Base-by-base conservation (phyloP, 1,284 basidiomycete species). In the Apiotrichum gamsii region DNA sequence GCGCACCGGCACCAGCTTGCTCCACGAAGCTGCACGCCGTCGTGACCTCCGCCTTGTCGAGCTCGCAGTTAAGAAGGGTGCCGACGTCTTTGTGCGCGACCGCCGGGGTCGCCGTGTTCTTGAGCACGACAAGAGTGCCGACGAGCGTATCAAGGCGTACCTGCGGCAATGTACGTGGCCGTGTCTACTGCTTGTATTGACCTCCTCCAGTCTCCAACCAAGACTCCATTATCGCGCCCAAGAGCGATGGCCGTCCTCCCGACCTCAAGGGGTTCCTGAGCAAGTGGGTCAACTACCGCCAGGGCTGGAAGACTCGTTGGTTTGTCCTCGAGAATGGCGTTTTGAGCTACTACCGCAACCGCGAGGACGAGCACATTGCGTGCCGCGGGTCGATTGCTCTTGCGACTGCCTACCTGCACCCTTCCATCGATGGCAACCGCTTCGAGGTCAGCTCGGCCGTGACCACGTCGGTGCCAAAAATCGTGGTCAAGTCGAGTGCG, bases 281-380 rank as follows among this genome's bases (percentile, higher is more conserved):
- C 58, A 71, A 71, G 46, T 71, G 69, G 69, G 65, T 67, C 24
- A 71, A 71, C 54, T 71, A 71, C 52, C 47, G 62, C 23, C 62
- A 83, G 58, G 91, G 94, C 0, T 96, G 93, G 72, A 85, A 84
- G 59, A 87, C 87, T 0, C 78, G 94, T 0, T 97, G 93, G 90
- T 95, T 97, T 63, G 90, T 96, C 0, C 78, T 97, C 31, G 83
- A 87, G 59, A 82, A 87, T 52, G 94, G 90, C 5, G 76, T 86
- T 28, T 73, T 94, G 11, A 88, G 85, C 23, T 91, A 87, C 43
- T 65, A 90, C 65, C 85, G 87, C 29, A 85, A 86, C 60, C 88
- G 91, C 60, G 90, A 91, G 55, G 94, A 97, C 62, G 91, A 97
- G 72, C 80, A 81, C 10, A 76, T 93, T 29, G 83, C 90, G 1